phyloP scores from a whole-genome alignment of 768 basidiomycete species.

The Mycena crocata region DNA sequence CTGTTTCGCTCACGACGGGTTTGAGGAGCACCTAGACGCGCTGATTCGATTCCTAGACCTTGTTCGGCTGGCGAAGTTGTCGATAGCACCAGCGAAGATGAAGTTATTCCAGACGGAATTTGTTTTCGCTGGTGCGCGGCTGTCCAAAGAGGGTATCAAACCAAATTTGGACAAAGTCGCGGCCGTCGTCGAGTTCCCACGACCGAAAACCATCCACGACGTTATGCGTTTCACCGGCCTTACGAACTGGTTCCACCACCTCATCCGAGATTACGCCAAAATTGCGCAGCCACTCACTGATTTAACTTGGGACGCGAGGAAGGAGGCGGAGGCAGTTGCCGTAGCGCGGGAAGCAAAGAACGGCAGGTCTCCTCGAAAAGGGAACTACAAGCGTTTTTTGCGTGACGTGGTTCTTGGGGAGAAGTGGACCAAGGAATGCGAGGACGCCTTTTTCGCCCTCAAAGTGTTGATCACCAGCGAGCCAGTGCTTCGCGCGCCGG shows the following conservation, averaged over 20 bases:
- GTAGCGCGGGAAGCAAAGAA: conserved; percentile 36
- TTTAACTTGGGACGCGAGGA: conserved; percentile 32
- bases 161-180: conserved; percentile 1
- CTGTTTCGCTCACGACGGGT: conserved; percentile 45
- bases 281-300: conserved; percentile 48
- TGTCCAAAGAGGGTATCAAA: neutral
- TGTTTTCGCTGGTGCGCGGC: conserved; percentile 47
- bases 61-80: conserved; percentile 44
- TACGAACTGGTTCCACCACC: conserved; percentile 46
- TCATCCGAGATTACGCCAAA: conserved; percentile 48
- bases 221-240: conserved; percentile 50
- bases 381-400: conserved; percentile 41
- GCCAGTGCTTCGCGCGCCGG: conserved; percentile 34
- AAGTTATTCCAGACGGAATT: conserved; percentile 50
- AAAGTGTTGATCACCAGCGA: conserved; percentile 36
- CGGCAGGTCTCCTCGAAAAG: conserved; percentile 33
- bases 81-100: conserved; percentile 49
- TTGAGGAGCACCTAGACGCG: conserved; percentile 41
- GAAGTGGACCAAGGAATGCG: conserved; percentile 32
- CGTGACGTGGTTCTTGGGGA: conserved; percentile 19
- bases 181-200: neutral
- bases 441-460: conserved; percentile 36
- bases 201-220: conserved; percentile 41
- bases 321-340: conserved; percentile 44
- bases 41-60: conserved; percentile 42